Evolutionary conservation across 2,329 filamentous ascomycete species (phyloP).

Genomic region (Ceratocystis diversiconidia): DNA sequence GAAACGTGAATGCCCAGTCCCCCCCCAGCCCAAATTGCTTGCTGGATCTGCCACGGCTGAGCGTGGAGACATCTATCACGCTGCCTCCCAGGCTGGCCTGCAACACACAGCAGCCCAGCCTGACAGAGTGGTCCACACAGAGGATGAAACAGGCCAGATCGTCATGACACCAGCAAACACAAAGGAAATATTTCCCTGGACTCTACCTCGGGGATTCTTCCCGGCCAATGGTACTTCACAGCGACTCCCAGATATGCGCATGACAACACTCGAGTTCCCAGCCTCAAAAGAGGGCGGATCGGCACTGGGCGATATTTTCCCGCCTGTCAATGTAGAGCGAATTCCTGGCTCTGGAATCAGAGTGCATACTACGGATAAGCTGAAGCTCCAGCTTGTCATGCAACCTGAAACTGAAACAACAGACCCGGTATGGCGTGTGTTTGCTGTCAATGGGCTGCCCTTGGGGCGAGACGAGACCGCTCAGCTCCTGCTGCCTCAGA

Average conservation of each 20-base stretch:
- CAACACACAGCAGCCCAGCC: conserved; percentile 60
- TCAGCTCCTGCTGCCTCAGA: conserved; percentile 61
- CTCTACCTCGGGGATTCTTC: conserved; percentile 60
- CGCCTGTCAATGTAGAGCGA: conserved; percentile 22
- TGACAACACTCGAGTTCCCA: conserved; percentile 53
- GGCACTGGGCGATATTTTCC: conserved; percentile 33
- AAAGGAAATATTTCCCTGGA: conserved; percentile 61
- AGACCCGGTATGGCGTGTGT: conserved; percentile 48
- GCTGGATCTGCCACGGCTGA: conserved; percentile 68
- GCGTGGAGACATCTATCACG: conserved; percentile 72
- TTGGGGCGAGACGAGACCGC: conserved; percentile 81
- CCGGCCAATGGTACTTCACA: conserved; percentile 66
- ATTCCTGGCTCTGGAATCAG: conserved; percentile 18
- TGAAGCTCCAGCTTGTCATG: conserved; percentile 53
- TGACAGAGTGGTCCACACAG: conserved; percentile 27
- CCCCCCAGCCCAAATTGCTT: conserved; percentile 45
- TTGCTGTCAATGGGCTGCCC: conserved; percentile 64
- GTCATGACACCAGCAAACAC: conserved; percentile 36
- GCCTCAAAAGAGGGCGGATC: conserved; percentile 29
- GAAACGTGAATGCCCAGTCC: conserved; percentile 48
- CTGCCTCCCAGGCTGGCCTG: conserved; percentile 68
- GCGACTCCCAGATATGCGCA: conserved; percentile 53
- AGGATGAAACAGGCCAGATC: conserved; percentile 35
- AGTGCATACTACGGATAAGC: conserved; percentile 35
- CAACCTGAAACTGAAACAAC: conserved; percentile 32